Percentiles rank a stretch among this genome's conserved stretches.
These are phyloP conservation scores for Iris pallida DNA, from an alignment of 116 monocot species.

Conservation along the genomic window DNA sequence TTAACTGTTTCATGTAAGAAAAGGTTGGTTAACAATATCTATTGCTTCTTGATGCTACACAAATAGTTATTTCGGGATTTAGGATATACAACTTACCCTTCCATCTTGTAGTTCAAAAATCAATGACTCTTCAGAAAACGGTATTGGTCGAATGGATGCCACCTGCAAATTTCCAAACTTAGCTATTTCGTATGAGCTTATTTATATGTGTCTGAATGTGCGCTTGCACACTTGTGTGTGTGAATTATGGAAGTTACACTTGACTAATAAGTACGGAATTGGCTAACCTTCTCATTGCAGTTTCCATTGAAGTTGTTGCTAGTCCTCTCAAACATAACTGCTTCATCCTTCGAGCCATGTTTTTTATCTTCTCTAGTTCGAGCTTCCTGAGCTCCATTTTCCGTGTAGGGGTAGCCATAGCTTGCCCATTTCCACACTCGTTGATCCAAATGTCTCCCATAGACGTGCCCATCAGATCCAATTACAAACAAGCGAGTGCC, in stretches of 20 bases:
- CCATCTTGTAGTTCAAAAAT: slow-evolving; percentile 80
- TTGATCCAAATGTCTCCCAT: slow-evolving; percentile 48
- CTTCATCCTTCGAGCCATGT: slow-evolving; percentile 7
- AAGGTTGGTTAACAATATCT: no score
- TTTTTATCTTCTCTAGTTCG: slow-evolving; percentile 6
- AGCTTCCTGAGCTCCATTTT: slow-evolving; percentile 2
- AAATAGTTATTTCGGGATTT: no score
- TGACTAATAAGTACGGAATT: neutral
- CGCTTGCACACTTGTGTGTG: neutral
- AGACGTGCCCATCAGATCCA: slow-evolving; percentile 78
- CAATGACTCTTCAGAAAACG: slow-evolving; percentile 67
- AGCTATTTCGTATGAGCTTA: slow-evolving; percentile 1
- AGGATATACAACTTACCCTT: slow-evolving; percentile 50
- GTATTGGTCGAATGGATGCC: slow-evolving; percentile 51
- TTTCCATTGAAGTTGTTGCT: slow-evolving; percentile 12
- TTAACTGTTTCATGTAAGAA: no score
- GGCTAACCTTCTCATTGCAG: slow-evolving; percentile 69
- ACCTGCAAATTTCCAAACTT: slow-evolving; percentile 44
- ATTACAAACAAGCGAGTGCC: slow-evolving; percentile 56
- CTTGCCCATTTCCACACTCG: slow-evolving; percentile 66
- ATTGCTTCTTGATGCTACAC: no score
- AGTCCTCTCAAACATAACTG: neutral
- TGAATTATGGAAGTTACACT: neutral
- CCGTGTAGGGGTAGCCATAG: slow-evolving; percentile 39
- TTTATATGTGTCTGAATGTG: neutral